A percentile compares a stretch with the other conserved stretches of the same genome.
Conservation (phyloP, 2,329 filamentous ascomycete genomes). For the Neofusicoccum sp. region DNA sequence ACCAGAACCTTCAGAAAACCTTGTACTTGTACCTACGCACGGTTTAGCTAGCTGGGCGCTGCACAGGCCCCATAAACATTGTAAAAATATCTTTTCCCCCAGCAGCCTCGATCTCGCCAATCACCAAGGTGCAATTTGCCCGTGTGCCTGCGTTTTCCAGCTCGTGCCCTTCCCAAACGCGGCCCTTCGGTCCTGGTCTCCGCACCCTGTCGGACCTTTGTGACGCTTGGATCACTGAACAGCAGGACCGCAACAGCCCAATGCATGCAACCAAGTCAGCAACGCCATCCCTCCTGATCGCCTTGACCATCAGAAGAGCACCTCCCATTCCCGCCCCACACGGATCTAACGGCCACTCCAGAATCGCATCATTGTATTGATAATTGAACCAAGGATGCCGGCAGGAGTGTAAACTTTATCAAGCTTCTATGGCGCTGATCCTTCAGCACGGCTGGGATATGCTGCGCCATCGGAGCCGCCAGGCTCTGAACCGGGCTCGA, state of each 20-base stretch:
- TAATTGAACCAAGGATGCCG: background rate
- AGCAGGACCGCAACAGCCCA: too few relatives aligned
- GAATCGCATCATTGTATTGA: background rate
- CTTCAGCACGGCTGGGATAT: background rate
- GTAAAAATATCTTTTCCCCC: background rate
- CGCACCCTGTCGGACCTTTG: background rate
- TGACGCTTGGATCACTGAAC: background rate
- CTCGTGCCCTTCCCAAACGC: background rate
- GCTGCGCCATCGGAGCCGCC: background rate
- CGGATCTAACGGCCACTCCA: background rate
- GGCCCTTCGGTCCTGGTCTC: background rate
- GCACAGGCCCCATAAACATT: slow-evolving; percentile 3
- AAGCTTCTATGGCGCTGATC: background rate
- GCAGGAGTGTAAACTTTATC: background rate
- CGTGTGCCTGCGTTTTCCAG: background rate
- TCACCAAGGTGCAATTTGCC: too few relatives aligned
- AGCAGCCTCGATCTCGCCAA: background rate
- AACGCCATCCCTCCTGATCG: background rate
- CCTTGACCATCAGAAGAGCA: background rate
- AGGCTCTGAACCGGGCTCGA: background rate
- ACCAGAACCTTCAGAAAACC: background rate
- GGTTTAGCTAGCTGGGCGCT: slow-evolving; percentile 4
- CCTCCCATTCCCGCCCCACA: background rate
- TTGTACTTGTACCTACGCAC: slow-evolving; percentile 10
- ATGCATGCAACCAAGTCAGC: background rate